Percentiles rank a stretch among this genome's conserved stretches.
These are phyloP conservation scores for Diaporthe aspalathi DNA, from an alignment of 2,329 filamentous ascomycete genomes.

Conservation along the genomic window DNA sequence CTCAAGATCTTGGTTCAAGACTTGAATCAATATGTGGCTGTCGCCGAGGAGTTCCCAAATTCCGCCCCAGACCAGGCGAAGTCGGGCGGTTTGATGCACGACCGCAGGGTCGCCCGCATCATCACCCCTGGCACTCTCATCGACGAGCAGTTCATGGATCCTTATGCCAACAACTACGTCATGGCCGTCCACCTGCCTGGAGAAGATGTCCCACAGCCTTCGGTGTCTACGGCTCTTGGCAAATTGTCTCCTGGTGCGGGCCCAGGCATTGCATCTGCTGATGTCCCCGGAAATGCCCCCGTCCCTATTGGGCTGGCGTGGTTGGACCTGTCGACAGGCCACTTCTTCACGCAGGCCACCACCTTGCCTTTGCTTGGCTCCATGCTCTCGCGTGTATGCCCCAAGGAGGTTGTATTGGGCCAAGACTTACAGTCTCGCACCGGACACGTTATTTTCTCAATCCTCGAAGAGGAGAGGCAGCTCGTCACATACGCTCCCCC, in stretches of 20 bases:
- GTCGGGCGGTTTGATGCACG: conserved; percentile 82
- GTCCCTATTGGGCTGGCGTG: conserved; percentile 82
- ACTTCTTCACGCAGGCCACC: conserved; percentile 87
- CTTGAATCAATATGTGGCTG: conserved; percentile 88
- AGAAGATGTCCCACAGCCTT: neutral
- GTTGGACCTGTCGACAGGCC: conserved; percentile 94
- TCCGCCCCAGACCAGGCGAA: conserved; percentile 76
- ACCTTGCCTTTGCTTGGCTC: conserved; percentile 80
- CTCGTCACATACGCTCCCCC: conserved; percentile 77
- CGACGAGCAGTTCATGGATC: conserved; percentile 97
- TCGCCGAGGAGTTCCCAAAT: conserved; percentile 92
- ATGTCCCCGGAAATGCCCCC: conserved; percentile 41
- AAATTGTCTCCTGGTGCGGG: conserved; percentile 2
- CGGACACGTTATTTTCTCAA: conserved; percentile 70
- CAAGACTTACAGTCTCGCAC: conserved; percentile 68
- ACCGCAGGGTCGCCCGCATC: conserved; percentile 85
- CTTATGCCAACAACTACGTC: conserved; percentile 92
- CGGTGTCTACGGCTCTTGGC: conserved; percentile 9
- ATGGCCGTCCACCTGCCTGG: conserved; percentile 76
- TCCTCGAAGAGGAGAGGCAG: conserved; percentile 81
- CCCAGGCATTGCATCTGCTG: conserved; percentile 32
- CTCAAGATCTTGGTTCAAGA: conserved; percentile 95
- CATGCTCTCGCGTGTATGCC: conserved; percentile 82
- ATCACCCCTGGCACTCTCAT: conserved; percentile 96
- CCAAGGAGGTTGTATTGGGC: conserved; percentile 86